Evolutionary conservation across 2,329 filamentous ascomycete species (phyloP).

Genomic region (Alternaria triticimaculans): DNA sequence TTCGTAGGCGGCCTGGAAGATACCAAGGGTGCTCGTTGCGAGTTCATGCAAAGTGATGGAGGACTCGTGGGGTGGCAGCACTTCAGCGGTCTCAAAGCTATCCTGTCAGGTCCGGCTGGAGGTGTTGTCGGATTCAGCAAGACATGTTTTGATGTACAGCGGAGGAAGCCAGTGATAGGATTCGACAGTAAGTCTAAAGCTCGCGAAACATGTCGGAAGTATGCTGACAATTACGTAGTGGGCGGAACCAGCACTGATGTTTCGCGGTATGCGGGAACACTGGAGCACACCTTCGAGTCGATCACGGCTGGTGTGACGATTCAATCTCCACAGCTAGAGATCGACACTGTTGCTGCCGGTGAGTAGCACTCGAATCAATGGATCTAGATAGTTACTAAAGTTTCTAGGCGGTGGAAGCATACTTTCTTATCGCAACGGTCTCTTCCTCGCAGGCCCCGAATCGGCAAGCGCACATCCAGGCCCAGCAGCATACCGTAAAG

Average conservation of each 20-base stretch:
- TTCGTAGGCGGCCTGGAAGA: constrained; percentile 33
- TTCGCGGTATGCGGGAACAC: constrained; percentile 39
- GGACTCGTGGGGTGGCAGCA: constrained; percentile 33
- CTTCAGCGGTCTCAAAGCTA: constrained; percentile 40
- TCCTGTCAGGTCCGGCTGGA: constrained; percentile 45
- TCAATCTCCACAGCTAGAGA: constrained; percentile 40
- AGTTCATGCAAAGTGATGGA: constrained; percentile 48
- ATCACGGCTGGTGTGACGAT: constrained; percentile 42
- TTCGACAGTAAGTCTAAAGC: constrained; percentile 19
- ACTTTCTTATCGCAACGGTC: constrained; percentile 30
- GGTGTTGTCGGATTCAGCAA: constrained; percentile 44
- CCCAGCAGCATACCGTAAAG: constrained; percentile 45
- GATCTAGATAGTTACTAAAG: constrained; percentile 20
- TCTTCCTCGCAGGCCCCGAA: constrained; percentile 32
- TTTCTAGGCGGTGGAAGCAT: constrained; percentile 54
- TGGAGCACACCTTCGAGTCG: constrained; percentile 42
- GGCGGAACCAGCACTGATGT: constrained; percentile 45
- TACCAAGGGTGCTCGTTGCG: constrained; percentile 33
- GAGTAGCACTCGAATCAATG: not conserved
- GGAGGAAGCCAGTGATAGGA: constrained; percentile 37
- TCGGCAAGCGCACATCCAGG: constrained; percentile 47
- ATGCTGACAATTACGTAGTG: constrained; percentile 3
- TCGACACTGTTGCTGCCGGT: constrained; percentile 48
- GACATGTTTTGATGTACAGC: constrained; percentile 38
- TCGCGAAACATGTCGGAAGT: not conserved